A percentile compares a stretch with the other conserved stretches of the same genome.
Conservation (phyloP, 805 yeast species). For the Kurtzmaniella cleridarum region DNA sequence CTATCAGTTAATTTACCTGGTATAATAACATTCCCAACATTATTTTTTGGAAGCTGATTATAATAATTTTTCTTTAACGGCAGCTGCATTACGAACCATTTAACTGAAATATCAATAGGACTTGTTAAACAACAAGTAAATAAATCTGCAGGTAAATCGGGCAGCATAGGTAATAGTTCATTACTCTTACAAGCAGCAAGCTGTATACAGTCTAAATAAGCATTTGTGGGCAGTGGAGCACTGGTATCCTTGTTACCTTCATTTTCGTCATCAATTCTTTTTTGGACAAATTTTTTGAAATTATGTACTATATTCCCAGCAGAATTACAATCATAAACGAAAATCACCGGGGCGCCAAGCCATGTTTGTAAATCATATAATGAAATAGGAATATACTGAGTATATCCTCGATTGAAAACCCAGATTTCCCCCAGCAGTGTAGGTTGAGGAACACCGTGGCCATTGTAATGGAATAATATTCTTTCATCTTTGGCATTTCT, state of each 20-base stretch:
- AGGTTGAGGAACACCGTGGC: slow-evolving; percentile 98
- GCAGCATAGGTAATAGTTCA: slow-evolving; percentile 87
- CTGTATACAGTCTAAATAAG: slow-evolving; percentile 84
- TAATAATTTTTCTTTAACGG: slow-evolving; percentile 54
- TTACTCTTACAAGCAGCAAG: slow-evolving; percentile 87
- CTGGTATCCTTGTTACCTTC: slow-evolving; percentile 48
- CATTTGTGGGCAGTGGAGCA: slow-evolving; percentile 58
- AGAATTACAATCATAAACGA: slow-evolving; percentile 88
- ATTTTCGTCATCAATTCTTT: slow-evolving; percentile 81
- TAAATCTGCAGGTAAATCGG: slow-evolving; percentile 91
- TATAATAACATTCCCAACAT: slow-evolving; percentile 57
- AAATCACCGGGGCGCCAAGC: slow-evolving; percentile 96
- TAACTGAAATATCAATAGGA: slow-evolving; percentile 89
- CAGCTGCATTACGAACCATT: slow-evolving; percentile 85
- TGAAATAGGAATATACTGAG: slow-evolving; percentile 95
- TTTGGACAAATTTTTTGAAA: slow-evolving; percentile 84
- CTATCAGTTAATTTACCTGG: slow-evolving; percentile 92
- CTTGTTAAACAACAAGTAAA: slow-evolving; percentile 94
- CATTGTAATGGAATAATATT: slow-evolving; percentile 89
- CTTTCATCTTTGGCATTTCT: slow-evolving; percentile 92
- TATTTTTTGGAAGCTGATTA: slow-evolving; percentile 39
- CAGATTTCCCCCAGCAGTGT: slow-evolving; percentile 95
- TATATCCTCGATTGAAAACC: slow-evolving; percentile 96
- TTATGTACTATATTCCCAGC: slow-evolving; percentile 92
- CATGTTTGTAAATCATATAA: slow-evolving; percentile 93